Evolutionary conservation across 1,284 basidiomycete genomes (phyloP), one percentile per base, ranked within the genome.

Genomic region (Cryptococcus hybrid): DNA sequence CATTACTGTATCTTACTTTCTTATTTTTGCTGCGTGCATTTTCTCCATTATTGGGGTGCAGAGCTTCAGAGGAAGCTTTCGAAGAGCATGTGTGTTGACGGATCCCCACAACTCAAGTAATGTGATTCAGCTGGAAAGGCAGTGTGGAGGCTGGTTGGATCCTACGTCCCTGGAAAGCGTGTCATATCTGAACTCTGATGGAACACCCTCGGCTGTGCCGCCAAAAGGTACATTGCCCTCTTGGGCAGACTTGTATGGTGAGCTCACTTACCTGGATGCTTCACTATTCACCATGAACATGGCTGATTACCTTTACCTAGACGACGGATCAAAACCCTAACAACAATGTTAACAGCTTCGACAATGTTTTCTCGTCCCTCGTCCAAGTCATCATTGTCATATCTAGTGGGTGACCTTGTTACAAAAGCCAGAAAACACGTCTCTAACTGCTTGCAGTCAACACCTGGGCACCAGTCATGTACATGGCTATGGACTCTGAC

Each of bases 1-100:
- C 15, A 85, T 90, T 15, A 89, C 88, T 63, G 94, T 98, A 5
- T 84, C 90, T 1, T 90, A 90, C 74, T 98, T 97, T 71, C 88
- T 95, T 30, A 66, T 92, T 38, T 98, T 97, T 69, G 92, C 92
- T 0, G 89, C 92, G 79, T 80, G 88, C 5, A 73, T 98, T 7
- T 97, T 98, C 77, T 90, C 89, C 6, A 89, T 96, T 66, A 89
- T 95, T 55, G 92, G 93, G 18, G 85, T 95, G 0, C 91, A 95
- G 68, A 86, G 89, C 0, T 97, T 97, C 80, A 85, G 87, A 62
- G 91, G 91, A 0, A 92, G 90, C 0, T 82, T 89, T 47, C 80
- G 86, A 7, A 84, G 92, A 6, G 63, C 68, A 36, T 84, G 83
- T 54, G 55, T 74, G 47, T 61, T 78, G 50, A 69, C 80, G 9